Evolutionary conservation across 176 grass and related monocot genomes (phyloP), one percentile per base, ranked within the genome.

Genomic region (Secale cereale): DNA sequence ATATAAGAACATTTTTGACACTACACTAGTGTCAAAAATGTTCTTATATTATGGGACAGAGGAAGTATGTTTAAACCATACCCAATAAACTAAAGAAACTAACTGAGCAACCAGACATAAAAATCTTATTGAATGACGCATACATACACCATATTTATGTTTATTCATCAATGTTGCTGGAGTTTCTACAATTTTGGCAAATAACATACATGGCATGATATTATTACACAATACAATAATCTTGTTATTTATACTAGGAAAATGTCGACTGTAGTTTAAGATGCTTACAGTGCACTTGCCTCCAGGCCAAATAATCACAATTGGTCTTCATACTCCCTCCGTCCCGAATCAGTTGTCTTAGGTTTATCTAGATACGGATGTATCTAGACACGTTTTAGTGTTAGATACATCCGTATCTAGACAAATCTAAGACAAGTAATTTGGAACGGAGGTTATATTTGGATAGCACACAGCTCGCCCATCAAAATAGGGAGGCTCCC

Each of bases 391-490:
- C n/a, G n/a, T n/a, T n/a, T n/a, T 37, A 37, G 36, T 37, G 36
- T 37, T 37, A 37, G 36, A 37, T 37, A 37, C 36, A 37, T 9
- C 7, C 36, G 36, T 37, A 37, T 37, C 36, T 37, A 37, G 36
- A 37, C 8, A 37, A 37, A 37, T 37, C 36, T 37, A 37, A 37
- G 36, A 37, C 36, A 37, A 8, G 36, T 37, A 37, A 37, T 37
- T 37, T 37, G 36, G 36, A 8, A 8, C 36, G 36, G 36, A 37
- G 36, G 36, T 37, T 37, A 37, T 37, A 86, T 72, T 93, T 86
- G 92, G 95, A 83, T 91, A 98, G 71, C 92, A 98, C 72, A 95
- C 87, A 86, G 74, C 87, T 91, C 92, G 85, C 11, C 82, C 92
- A 80, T 93, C 92, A 84, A 95, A 98, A 85, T 91, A 97, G 31